phyloP scores from a whole-genome alignment of 257 asterid species.

The Datura wrightii region DNA sequence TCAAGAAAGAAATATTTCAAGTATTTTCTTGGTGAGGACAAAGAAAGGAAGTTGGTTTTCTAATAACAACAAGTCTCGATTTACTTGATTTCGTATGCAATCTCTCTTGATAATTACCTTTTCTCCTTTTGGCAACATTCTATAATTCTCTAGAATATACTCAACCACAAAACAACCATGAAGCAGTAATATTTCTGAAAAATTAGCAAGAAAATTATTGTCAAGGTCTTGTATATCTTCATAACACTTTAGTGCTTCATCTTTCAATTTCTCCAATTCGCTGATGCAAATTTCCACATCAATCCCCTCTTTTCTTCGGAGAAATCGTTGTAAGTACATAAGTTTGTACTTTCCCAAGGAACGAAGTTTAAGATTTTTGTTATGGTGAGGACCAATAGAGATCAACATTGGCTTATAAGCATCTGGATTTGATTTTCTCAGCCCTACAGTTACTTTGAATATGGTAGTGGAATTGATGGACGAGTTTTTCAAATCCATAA shows the following conservation, averaged over 20 bases:
- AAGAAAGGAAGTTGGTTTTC: conserved; percentile 26
- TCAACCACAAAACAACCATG: conserved; percentile 40
- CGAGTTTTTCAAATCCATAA: too few relatives aligned
- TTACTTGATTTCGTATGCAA: conserved; percentile 17
- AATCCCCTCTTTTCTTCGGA: conserved; percentile 4
- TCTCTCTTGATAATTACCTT: background rate
- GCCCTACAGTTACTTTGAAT: conserved; percentile 26
- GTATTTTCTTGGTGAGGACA: conserved; percentile 3
- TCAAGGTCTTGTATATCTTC: background rate
- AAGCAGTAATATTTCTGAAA: conserved; percentile 28
- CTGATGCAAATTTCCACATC: background rate
- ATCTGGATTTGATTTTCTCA: conserved; percentile 21
- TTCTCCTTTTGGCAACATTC: background rate
- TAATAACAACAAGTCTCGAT: conserved; percentile 35
- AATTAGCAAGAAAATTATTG: background rate
- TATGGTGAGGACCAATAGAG: conserved; percentile 37
- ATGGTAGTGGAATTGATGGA: background rate
- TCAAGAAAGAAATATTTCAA: conserved; percentile 2
- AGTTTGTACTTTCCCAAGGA: conserved; percentile 8
- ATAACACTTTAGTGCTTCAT: conserved; percentile 28
- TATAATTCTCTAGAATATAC: conserved; percentile 15
- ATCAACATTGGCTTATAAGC: conserved; percentile 30
- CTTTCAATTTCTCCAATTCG: background rate
- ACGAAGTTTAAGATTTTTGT: background rate
- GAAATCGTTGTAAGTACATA: conserved; percentile 8